Base-by-base conservation (phyloP, 202 grass and related monocot species). In the Panicum virgatum region DNA sequence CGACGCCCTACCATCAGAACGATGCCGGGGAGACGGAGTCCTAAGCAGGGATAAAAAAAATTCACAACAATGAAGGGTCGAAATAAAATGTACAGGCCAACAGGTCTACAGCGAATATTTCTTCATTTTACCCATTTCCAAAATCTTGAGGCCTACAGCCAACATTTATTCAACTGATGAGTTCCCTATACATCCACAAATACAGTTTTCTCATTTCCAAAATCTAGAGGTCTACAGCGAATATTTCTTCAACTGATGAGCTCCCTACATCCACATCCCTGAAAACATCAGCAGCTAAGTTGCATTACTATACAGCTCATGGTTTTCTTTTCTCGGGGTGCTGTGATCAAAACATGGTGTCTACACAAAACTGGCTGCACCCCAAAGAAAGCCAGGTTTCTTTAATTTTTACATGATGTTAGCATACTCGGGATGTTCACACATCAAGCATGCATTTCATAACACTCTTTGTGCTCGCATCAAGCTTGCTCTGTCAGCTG, bases 341-440 rank as follows among this genome's bases (percentile, higher is more conserved):
- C 39, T 56, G 75, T 78, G 37, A 78, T 72, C 27, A 40, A 57
- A n/a, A 27, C 6, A 82, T 26, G 30, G 8, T 19, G 13, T 43
- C 22, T n/a, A 58, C 46, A 66, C 63, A 23, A 61, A 45, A 18
- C 15, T 39, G 61, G 5, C 25, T 71, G 67, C 43, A 2, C 39
- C 60, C 26, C n/a, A 40, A 71, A 19, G 3, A 70, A 57, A 61
- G 6, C 38, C 51, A 61, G 23, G 19, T 75, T 45, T 25, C 38
- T 64, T 80, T 36, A 43, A 16, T 58, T n/a, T 70, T 72, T 77
- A 23, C 82, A 64, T 53, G 36, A 62, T 38, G 62, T 37, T 37
- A 69, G 65, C 11, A 2, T 13, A 27, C 4, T 77, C 43, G n/a
- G n/a, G n/a, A n/a, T n/a, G n/a, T n/a, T n/a, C n/a, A n/a, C n/a